Evolutionary conservation across 495 filamentous ascomycete genomes (phyloP).

Genomic region (Aspergillus conjunctus): DNA sequence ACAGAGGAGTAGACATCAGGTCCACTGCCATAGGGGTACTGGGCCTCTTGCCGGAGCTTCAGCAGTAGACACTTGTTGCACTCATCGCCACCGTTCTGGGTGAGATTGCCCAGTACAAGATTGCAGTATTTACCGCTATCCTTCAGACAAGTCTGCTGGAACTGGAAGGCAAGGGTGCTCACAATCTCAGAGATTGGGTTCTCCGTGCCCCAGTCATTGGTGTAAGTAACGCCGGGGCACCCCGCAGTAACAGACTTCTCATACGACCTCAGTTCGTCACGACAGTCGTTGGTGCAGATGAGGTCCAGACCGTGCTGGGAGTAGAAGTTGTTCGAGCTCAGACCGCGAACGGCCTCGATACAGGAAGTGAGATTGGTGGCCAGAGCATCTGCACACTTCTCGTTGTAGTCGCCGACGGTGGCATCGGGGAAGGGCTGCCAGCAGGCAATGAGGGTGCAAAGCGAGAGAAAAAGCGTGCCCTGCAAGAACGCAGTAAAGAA

Average conservation of each 20-base stretch:
- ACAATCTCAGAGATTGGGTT: conserved; percentile 6
- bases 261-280: neutral
- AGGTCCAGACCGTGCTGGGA: conserved; percentile 9
- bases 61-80: conserved; percentile 7
- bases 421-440: conserved; percentile 4
- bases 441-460: neutral
- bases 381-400: conserved; percentile 9
- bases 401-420: conserved; percentile 1
- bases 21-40: conserved; percentile 9
- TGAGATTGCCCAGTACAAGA: conserved; percentile 5
- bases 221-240: conserved; percentile 5
- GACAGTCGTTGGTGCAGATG: conserved; percentile 2
- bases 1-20: conserved; percentile 3
- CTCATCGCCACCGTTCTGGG: conserved; percentile 4
- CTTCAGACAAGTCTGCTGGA: conserved; percentile 7
- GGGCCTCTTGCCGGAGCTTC: conserved; percentile 9
- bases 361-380: conserved; percentile 8
- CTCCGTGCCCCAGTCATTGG: conserved; percentile 5
- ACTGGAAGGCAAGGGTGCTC: conserved; percentile 2
- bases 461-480: neutral
- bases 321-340: conserved; percentile 9
- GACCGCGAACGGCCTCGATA: neutral
- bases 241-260: conserved; percentile 1
- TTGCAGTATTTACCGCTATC: conserved; percentile 9
- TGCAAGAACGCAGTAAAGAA: neutral